Base-by-base conservation (phyloP, 768 basidiomycete species). In the Pulveroboletus sp. region DNA sequence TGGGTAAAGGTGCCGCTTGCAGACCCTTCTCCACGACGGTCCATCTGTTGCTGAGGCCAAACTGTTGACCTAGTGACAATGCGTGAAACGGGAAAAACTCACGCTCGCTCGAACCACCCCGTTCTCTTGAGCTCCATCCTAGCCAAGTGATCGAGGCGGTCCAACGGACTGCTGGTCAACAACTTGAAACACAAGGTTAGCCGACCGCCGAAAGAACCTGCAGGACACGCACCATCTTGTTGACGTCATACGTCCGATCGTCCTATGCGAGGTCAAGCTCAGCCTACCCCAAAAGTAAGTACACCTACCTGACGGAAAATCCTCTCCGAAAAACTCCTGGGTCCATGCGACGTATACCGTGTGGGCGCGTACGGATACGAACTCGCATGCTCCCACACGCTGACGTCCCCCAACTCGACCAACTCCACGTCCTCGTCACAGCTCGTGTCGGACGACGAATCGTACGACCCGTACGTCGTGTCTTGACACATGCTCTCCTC, bases 21-120 rank as follows among this genome's bases (percentile, higher is more conserved):
- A 68, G 45, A 10, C 64, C 64, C 51, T 61, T 49, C 17, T 61
- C 55, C 23, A 65, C 59, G 22, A 63, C 44, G 1, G 59, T 49
- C 64, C 64, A 65, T 35, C 63, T 60, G 54, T 68, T 64, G 11
- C 65, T 65, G 27, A 20, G 40, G 2, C 14, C 9, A 49, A n/a
- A 16, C n/a, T 22, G n/a, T 19, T 16, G 13, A 43, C 20, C 27
- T 3, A 27, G 19, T 9, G 6, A 16, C 6, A 22, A n/a, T 34
- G n/a, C 14, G 2, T 17, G 16, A 32, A 17, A 29, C 23, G 17
- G 20, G 13, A 11, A 9, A 3, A 14, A 51, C 63, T 7, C 42
- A 65, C 64, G 24, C 34, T 56, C 65, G 63, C 53, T 65, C 64
- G 6, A 65, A 52, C 64, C 64, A 65, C 19, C 66, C 66, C 5